phyloP scores from a whole-genome alignment of 75 land plant genomes.

The Cunninghamia lanceolata region DNA sequence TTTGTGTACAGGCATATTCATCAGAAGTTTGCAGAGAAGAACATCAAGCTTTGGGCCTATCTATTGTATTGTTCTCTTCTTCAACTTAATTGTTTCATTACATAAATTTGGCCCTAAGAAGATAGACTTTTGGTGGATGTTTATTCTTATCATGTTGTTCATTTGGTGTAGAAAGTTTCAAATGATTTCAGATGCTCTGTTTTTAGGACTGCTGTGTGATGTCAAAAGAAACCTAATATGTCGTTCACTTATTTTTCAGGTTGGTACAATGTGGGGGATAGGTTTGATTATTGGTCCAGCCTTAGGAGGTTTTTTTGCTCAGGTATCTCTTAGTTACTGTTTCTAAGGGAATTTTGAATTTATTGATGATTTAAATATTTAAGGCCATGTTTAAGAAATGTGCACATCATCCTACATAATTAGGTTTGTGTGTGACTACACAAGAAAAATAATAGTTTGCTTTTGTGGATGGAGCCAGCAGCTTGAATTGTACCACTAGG shows the following conservation, averaged over 20 bases:
- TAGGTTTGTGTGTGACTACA: not conserved
- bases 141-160: not conserved
- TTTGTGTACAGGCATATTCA: constrained; percentile 52
- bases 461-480: not conserved
- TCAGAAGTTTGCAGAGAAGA: constrained; percentile 43
- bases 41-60: constrained; percentile 45
- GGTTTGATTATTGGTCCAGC: constrained; percentile 77
- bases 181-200: not conserved
- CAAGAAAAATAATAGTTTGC: not conserved
- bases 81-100: not conserved
- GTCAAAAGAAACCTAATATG: not conserved
- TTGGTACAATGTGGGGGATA: constrained; percentile 58
- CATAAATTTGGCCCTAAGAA: not conserved
- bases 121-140: not conserved
- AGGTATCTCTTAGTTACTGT: constrained; percentile 29
- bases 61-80: constrained; percentile 30
- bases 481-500: not conserved
- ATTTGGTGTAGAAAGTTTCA: not conserved
- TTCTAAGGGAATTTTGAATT: not conserved
- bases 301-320: constrained; percentile 67
- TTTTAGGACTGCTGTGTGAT: not conserved
- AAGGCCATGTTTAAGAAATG: not conserved
- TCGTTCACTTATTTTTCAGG: constrained; percentile 25
- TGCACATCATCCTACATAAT: not conserved
- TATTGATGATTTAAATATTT: not conserved